Percentiles rank a stretch among this genome's conserved stretches.
Conservation (phyloP, 768 basidiomycete genomes). For the Krasilnikovozyma curviuscula region DNA sequence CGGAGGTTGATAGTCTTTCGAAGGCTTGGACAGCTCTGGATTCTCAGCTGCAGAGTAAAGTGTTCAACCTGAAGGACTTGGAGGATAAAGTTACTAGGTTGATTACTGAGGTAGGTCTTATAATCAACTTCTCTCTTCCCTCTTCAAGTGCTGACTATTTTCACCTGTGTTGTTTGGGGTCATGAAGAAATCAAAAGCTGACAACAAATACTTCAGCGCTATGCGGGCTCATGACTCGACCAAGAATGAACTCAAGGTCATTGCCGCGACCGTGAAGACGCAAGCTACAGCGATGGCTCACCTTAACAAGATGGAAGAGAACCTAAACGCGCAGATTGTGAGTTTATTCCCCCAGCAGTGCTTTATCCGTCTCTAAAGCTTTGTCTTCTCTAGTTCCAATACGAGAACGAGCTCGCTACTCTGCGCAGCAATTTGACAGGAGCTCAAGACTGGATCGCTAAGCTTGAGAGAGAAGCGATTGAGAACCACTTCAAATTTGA, state of each 20-base stretch:
- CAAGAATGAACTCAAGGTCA: slow-evolving; percentile 52
- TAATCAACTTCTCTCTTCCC: background rate
- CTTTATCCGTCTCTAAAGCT: background rate
- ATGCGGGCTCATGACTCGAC: slow-evolving; percentile 76
- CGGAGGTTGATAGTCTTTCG: slow-evolving; percentile 69
- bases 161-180: background rate
- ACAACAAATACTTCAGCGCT: slow-evolving; percentile 79
- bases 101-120: slow-evolving; percentile 44
- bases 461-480: slow-evolving; percentile 1
- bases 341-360: slow-evolving; percentile 20
- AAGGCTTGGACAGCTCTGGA: slow-evolving; percentile 72
- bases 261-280: slow-evolving; percentile 39
- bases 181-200: slow-evolving; percentile 73
- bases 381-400: slow-evolving; percentile 16
- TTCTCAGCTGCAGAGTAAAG: slow-evolving; percentile 59
- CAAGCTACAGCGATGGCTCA: slow-evolving; percentile 47
- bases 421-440: slow-evolving; percentile 22
- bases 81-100: slow-evolving; percentile 54
- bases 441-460: slow-evolving; percentile 19
- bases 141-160: slow-evolving; percentile 1
- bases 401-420: slow-evolving; percentile 24
- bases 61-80: slow-evolving; percentile 53
- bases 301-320: slow-evolving; percentile 44
- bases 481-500: slow-evolving; percentile 16
- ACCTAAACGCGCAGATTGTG: slow-evolving; percentile 42